Base-by-base conservation (phyloP, 2,329 filamentous ascomycete genomes). In the Aaosphaeria arxii region DNA sequence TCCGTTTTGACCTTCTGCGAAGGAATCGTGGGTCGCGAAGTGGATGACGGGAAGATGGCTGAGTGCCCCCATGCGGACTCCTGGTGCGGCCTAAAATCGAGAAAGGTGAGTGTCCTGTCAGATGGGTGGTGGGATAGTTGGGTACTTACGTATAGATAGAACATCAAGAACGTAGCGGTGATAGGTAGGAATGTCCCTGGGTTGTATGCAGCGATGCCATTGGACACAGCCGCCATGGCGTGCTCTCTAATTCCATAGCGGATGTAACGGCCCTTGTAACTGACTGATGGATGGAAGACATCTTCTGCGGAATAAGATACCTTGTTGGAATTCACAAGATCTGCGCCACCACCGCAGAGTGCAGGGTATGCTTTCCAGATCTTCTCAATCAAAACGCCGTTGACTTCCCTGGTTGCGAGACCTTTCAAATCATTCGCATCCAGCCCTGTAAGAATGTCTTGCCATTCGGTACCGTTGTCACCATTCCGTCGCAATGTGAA, bases 101-200 rank as follows among this genome's bases (percentile, higher is more conserved):
- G 17, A 24, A 24, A 24, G 17, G 17, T 24, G 17, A 24, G 17
- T 24, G 17, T 24, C 17, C 17, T 24, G 17, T 24, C 17, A 24
- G 17, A 24, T 24, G 17, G 17, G 17, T 24, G 17, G 17, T 24
- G 17, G 3, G 17, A 24, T 24, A 24, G 17, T 24, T 24, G 17
- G 17, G 17, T 24, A 24, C 17, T 24, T 24, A 24, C 80, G 48
- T 80, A 78, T 5, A 79, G 66, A 55, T 84, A 84, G 64, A 84
- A 84, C 78, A 85, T 84, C 71, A 84, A 83, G 67, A 84, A 85
- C 4, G 74, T 76, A 0, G 77, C 76, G 1, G 81, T 85, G 33
- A 84, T 67, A 0, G 81, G 81, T 6, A 85, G 66, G 53, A 84
- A 76, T 0, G 80, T 81, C 17, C 53, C 36, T 1, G 50, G 55